These are phyloP conservation scores for Corymbia citriodora DNA, from an alignment of 441 rosid species.

Conservation along the genomic window DNA sequence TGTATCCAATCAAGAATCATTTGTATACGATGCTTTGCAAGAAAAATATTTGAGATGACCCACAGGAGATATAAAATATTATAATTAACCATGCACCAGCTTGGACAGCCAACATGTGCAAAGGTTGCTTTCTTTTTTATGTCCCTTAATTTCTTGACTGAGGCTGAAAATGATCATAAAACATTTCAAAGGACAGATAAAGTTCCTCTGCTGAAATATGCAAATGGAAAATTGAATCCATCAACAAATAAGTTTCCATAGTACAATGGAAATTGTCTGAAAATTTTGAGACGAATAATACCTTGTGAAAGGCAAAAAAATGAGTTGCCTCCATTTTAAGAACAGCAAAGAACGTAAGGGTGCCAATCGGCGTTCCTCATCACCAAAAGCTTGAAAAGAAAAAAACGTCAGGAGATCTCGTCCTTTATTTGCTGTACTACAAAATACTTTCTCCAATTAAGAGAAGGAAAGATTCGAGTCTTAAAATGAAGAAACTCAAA, in stretches of 20 bases:
- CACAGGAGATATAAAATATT: too few species aligned
- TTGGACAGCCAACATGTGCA: too few species aligned
- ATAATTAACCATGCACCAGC: too few species aligned
- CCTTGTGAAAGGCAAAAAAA: slow-evolving; percentile 93
- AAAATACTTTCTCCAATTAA: not conserved
- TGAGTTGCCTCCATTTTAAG: slow-evolving; percentile 97
- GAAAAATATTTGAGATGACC: too few species aligned
- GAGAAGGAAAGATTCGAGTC: not conserved
- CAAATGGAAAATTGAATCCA: not conserved
- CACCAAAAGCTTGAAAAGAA: slow-evolving; percentile 20
- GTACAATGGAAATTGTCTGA: not conserved
- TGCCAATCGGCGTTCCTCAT: slow-evolving; percentile 67
- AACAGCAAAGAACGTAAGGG: slow-evolving; percentile 77
- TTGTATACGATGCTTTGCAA: too few species aligned
- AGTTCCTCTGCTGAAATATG: too few species aligned
- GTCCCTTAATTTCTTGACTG: too few species aligned
- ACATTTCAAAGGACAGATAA: too few species aligned
- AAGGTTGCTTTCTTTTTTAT: too few species aligned
- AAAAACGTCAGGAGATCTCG: not conserved
- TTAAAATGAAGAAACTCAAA: not conserved
- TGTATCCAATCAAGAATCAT: too few species aligned
- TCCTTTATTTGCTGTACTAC: not conserved
- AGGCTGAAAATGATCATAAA: too few species aligned
- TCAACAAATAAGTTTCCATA: not conserved
- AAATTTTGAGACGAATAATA: slow-evolving; percentile 4